Percentiles rank a stretch among this genome's conserved stretches.
phyloP scores from a whole-genome alignment of 1,139 yeast species.

The Nakaseomyces nivariensis region DNA sequence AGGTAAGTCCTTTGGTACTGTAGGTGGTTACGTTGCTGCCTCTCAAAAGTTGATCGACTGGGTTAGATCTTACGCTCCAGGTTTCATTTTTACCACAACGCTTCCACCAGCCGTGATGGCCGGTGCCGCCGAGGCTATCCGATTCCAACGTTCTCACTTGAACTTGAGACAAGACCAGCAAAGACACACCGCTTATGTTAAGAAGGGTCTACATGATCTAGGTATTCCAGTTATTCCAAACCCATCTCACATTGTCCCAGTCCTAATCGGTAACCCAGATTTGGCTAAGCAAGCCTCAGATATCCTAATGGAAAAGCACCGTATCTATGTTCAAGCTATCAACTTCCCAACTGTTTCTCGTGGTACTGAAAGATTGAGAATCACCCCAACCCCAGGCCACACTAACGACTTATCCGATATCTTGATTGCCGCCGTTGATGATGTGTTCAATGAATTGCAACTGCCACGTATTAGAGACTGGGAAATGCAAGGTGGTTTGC shows the following conservation, averaged over 20 bases:
- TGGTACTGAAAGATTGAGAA: conserved; percentile 91
- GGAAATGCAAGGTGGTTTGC: conserved; percentile 70
- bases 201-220: conserved; percentile 51
- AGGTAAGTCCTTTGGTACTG: conserved; percentile 94
- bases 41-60: conserved; percentile 78
- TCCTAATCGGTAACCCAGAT: conserved; percentile 87
- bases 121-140: conserved; percentile 79
- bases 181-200: conserved; percentile 74
- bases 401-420: conserved; percentile 64
- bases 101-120: conserved; percentile 98
- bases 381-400: conserved; percentile 98
- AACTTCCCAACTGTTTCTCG: conserved; percentile 96
- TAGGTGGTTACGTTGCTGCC: conserved; percentile 96
- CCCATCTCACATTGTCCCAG: conserved; percentile 95
- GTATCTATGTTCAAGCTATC: conserved; percentile 93
- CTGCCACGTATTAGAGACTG: conserved; percentile 73
- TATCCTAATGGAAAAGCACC: conserved; percentile 68
- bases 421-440: conserved; percentile 68
- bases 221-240: conserved; percentile 96
- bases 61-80: conserved; percentile 95
- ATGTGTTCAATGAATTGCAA: conserved; percentile 64
- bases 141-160: conserved; percentile 72
- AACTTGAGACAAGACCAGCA: conserved; percentile 79
- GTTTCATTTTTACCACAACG: conserved; percentile 91
- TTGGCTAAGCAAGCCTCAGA: conserved; percentile 90